Conservation (phyloP, 768 basidiomycete genomes). For the Lactifluus hygrophoroides region DNA sequence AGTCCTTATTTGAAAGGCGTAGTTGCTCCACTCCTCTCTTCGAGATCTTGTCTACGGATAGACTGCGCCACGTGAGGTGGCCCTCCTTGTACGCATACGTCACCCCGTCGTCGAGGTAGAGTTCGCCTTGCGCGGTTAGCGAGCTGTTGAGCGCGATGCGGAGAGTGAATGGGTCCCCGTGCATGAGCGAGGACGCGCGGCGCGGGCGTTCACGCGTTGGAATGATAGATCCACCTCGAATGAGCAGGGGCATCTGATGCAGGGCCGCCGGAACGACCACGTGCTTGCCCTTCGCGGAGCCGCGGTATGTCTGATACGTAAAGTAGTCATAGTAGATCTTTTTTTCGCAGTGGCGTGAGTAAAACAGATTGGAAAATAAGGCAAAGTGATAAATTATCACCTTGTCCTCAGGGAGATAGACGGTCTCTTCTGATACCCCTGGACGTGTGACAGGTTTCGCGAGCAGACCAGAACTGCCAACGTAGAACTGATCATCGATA, state of each 20-base stretch:
- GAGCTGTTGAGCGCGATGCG: conserved; percentile 66
- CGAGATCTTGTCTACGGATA: conserved; percentile 46
- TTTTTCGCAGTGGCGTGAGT: conserved; percentile 23
- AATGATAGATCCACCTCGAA: conserved; percentile 87
- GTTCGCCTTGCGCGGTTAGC: conserved; percentile 60
- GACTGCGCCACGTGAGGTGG: conserved; percentile 76
- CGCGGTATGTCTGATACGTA: conserved; percentile 56
- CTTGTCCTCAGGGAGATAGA: conserved; percentile 86
- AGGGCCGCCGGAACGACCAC: conserved; percentile 77
- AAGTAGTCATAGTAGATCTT: conserved; percentile 96
- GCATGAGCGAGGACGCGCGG: conserved; percentile 81
- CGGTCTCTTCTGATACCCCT: conserved; percentile 54
- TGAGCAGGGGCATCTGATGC: conserved; percentile 71
- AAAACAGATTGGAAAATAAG: conserved; percentile 3
- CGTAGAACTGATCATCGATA: conserved; percentile 90
- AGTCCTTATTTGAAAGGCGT: conserved; percentile 42
- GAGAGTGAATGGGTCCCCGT: conserved; percentile 87
- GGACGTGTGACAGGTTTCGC: conserved; percentile 83
- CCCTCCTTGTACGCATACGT: conserved; percentile 69
- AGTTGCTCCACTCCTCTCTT: conserved; percentile 40
- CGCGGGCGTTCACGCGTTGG: conserved; percentile 83
- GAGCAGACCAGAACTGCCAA: conserved; percentile 81
- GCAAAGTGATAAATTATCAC: conserved; percentile 28
- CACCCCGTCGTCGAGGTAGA: conserved; percentile 94
- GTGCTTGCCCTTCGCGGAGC: conserved; percentile 51